Base-by-base conservation (phyloP, 2,329 filamentous ascomycete genomes). In the Blastomyces parvus region DNA sequence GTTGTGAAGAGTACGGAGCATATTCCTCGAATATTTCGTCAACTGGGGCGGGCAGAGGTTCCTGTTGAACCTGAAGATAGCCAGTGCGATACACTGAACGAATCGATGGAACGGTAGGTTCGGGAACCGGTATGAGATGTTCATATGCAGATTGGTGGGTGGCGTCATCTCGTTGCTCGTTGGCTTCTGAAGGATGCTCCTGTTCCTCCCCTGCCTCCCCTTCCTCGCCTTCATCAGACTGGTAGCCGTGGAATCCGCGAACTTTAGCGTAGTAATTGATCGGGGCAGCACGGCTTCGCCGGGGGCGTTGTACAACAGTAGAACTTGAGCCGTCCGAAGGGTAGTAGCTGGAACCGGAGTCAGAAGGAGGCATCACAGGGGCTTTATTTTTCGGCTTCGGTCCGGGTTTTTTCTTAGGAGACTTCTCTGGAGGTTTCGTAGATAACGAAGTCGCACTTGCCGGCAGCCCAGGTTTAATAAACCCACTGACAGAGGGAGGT, bases 221-320 rank as follows among this genome's bases (percentile, higher is more conserved):
- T 22, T 33, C 40, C 7, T 66, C n/a, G 61, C 63, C 59, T 13
- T 46, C 57, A 22, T 46, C 57, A 6, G 66, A 11, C 62, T 65
- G 55, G 42, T 66, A 67, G 2, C 65, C 62, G 3, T 46, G 62
- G 48, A 71, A 66, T 7, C 64, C 61, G 7, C 65, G 40, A 38
- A 63, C 69, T 17, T 62, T n/a, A 1, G 68, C 63, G 58, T 72
- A 76, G 59, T 77, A 77, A 25, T 76, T 76, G 1, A 19, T 55
- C 2, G 73, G 72, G 3, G 67, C 69, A 6, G 60, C 68, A 62
- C 66, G 69, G 44, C 67, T 63, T 22, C 74, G 71, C 61, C 63
- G 58, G 38, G 74, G 72, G 3, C 74, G 72, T 44, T 59, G 44
- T 25, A 17, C 25, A 30, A 25, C 6, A 38, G 50, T 13, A 44